These are phyloP conservation scores for Debaryomycetaceae sp. DNA, from an alignment of 1,139 yeast species.

Conservation along the genomic window DNA sequence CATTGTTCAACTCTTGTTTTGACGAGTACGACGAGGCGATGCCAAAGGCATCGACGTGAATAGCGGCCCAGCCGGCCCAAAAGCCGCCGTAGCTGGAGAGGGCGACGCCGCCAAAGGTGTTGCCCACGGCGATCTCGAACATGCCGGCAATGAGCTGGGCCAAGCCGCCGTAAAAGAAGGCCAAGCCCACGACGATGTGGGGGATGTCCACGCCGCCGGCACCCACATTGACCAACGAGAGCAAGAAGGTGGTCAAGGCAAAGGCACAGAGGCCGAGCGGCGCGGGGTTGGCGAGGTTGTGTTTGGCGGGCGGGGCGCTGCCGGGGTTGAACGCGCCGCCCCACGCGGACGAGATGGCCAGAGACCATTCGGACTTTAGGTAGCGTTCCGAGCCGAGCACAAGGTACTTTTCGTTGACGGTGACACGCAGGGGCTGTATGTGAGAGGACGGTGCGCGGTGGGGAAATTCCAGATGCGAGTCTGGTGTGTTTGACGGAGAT, in stretches of 20 bases:
- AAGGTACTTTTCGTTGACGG: constrained; percentile 44
- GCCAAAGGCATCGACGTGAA: constrained; percentile 64
- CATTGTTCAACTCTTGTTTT: constrained; percentile 25
- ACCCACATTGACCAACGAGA: constrained; percentile 43
- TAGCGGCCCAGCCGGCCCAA: constrained; percentile 78
- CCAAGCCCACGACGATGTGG: constrained; percentile 57
- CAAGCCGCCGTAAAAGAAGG: constrained; percentile 79
- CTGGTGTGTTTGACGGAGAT: too few relatives aligned
- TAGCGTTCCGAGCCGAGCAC: constrained; percentile 67
- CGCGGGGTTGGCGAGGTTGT: constrained; percentile 78
- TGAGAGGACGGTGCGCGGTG: too few relatives aligned
- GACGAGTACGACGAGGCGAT: constrained; percentile 46
- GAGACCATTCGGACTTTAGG: constrained; percentile 36
- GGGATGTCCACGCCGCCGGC: constrained; percentile 50
- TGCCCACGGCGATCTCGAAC: constrained; percentile 67
- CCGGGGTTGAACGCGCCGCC: constrained; percentile 70
- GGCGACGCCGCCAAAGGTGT: constrained; percentile 88
- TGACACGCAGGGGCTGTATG: constrained; percentile 4
- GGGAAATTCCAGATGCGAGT: too few relatives aligned
- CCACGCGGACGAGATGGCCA: constrained; percentile 42
- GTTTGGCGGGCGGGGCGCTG: constrained; percentile 48
- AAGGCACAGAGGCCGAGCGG: constrained; percentile 80
- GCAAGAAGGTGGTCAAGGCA: constrained; percentile 75
- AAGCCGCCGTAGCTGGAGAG: constrained; percentile 77
- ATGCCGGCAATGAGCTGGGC: constrained; percentile 66